Base-by-base conservation (phyloP, 371 early-diverging fungal species). In the Mortierella sp. region DNA sequence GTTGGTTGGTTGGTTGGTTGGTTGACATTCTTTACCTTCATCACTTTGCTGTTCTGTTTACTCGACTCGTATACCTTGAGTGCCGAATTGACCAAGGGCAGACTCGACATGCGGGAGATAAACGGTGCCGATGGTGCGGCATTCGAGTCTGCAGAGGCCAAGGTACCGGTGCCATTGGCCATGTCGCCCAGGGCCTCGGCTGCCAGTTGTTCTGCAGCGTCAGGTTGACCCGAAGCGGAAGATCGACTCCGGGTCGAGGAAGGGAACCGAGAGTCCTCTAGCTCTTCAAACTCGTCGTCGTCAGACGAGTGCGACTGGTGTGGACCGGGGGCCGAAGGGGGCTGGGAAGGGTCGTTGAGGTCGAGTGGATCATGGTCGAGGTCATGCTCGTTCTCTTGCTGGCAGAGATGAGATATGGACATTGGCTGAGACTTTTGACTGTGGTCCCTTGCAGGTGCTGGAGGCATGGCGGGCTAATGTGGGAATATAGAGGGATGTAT, bases 11-110 rank as follows among this genome's bases (percentile, higher is more conserved):
- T n/a, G n/a, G n/a, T n/a, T 5, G 37, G 37, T 37, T 37, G 37
- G 37, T 37, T 9, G 37, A 37, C 37, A 37, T 58, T 79, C 37
- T 37, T 74, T 86, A 87, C 89, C 84, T 90, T 87, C 53, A 94
- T 82, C 23, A 94, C 84, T 30, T 83, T 77, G 74, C 88, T 92
- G 30, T 87, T 89, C 52, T 91, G 91, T 80, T 93, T 92, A n/a
- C 91, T 86, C 25, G 87, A 87, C 64, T 92, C 94, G 72, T 96
- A 96, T 1, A 90, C 92, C 53, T 86, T 87, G 45, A 95, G 60
- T 6, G 94, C 90, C 12, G 90, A 87, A 66, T 90, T 89, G 44
- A 97, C 93, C 21, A 96, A 67, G 11, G 96, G 95, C 18, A 94
- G 81, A 60, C 87, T 90, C 56, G 94, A 89, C 57, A 95, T 91